phyloP scores from a whole-genome alignment of 108 stramenopile species.

The Aurantiochytrium sp. region DNA sequence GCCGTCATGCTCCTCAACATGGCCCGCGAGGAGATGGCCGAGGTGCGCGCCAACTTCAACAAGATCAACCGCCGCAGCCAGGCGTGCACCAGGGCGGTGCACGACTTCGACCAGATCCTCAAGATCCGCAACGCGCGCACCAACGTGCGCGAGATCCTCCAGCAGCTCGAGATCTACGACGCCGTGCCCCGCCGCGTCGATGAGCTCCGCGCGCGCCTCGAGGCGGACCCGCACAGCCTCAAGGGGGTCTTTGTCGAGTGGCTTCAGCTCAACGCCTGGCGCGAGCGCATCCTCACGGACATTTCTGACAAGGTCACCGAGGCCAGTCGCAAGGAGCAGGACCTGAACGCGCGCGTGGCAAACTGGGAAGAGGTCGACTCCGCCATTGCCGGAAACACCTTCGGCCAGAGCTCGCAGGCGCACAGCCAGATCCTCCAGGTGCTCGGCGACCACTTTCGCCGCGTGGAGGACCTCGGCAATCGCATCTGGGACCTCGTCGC shows the following conservation, averaged over 20 bases:
- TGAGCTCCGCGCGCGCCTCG: background rate
- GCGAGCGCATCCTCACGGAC: background rate
- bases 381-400: background rate
- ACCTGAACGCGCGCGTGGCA: background rate
- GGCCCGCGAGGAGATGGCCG: conserved; percentile 8
- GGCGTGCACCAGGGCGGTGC: background rate
- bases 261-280: conserved; percentile 27
- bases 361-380: conserved; percentile 28
- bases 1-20: background rate
- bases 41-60: background rate
- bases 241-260: conserved; percentile 22
- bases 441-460: background rate
- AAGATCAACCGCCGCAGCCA: background rate
- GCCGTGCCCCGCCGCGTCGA: background rate
- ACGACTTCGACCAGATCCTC: conserved; percentile 6
- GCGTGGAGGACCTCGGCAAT: background rate
- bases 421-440: background rate
- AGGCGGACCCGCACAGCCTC: background rate
- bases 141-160: background rate
- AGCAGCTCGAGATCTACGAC: conserved; percentile 23
- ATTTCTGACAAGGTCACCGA: conserved; percentile 7
- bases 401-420: background rate
- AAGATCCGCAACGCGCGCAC: background rate
- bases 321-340: conserved; percentile 12
- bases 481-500: background rate